Evolutionary conservation across 2,329 filamentous ascomycete species (phyloP), one percentile per base, ranked within the genome.

Genomic region (Thielaviopsis punctulata): DNA sequence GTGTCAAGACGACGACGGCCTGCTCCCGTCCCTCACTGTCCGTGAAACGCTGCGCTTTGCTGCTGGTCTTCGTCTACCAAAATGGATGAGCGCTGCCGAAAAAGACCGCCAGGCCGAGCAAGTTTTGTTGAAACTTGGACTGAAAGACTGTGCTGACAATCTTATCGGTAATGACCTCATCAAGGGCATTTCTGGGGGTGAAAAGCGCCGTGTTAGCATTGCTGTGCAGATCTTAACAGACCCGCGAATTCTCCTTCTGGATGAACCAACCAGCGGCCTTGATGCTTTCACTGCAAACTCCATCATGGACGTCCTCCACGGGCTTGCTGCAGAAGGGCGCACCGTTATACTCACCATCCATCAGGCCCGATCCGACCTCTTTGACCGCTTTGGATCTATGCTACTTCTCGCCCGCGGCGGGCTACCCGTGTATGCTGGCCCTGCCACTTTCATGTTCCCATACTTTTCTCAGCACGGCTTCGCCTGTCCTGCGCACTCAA

Each of bases 271-370:
- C 0, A 85, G 80, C 3, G 84, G 85, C 0, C 66, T 88, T 0
- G 85, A 89, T 60, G 82, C 84, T 0, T 88, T 88, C 59, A 88
- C 84, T 0, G 84, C 84, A 1, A 78, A 74, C 51, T 87, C 83
- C 1, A 86, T 88, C 56, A 78, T 86, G 64, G 81, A 86, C 55
- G 82, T 88, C 2, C 71, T 88, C 1, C 73, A 76, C 22, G 79
- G 79, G 1, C 69, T 89, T 2, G 82, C 84, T 0, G 75, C 77
- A 21, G 84, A 88, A 65, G 84, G 84, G 1, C 75, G 83, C 5
- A 88, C 84, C 0, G 64, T 88, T 1, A 77, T 88, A 44, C 69
- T 86, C n/a, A 87, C 83, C 0, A 86, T 88, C 33, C 84, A 88
- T 54, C 84, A 88, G 62, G 80, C 83, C 1, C 76, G 84, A 2